Evolutionary conservation across 805 yeast genomes (phyloP).

Genomic region (Saccharomycopsis amapae): DNA sequence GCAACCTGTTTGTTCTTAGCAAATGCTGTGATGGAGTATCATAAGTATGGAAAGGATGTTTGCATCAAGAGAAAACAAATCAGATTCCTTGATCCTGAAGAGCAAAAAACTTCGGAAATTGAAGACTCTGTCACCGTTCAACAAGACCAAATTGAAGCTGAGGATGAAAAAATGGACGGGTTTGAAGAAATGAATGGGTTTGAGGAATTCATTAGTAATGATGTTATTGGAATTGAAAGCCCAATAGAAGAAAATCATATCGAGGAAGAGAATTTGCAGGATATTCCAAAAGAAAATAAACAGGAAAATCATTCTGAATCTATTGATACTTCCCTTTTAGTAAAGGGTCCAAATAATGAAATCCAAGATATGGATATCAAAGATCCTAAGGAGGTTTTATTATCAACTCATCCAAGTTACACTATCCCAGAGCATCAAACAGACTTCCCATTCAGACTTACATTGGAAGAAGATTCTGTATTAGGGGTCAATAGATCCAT

Average conservation of each 20-base stretch:
- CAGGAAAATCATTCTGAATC: background rate
- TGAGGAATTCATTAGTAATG: conserved; percentile 17
- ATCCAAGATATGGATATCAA: background rate
- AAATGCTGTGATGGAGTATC: conserved; percentile 66
- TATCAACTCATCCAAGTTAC: background rate
- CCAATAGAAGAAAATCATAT: conserved; percentile 2
- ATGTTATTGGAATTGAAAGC: conserved; percentile 12
- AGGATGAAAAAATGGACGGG: conserved; percentile 14
- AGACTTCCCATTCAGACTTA: conserved; percentile 38
- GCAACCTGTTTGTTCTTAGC: conserved; percentile 67
- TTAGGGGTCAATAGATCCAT: conserved; percentile 42
- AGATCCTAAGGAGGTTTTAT: conserved; percentile 1
- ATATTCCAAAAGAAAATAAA: too few species aligned
- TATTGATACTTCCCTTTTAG: conserved; percentile 1
- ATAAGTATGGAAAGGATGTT: conserved; percentile 62
- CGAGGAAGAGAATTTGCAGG: background rate
- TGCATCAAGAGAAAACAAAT: conserved; percentile 48
- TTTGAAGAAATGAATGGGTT: conserved; percentile 6
- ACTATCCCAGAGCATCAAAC: background rate
- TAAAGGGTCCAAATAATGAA: background rate
- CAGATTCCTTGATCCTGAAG: conserved; percentile 18
- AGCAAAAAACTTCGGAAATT: conserved; percentile 3
- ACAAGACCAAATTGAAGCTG: conserved; percentile 13
- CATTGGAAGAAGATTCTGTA: conserved; percentile 36
- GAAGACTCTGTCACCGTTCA: conserved; percentile 13